phyloP scores from a whole-genome alignment of 805 yeast species.

The Helenozyma baotianmanensis region DNA sequence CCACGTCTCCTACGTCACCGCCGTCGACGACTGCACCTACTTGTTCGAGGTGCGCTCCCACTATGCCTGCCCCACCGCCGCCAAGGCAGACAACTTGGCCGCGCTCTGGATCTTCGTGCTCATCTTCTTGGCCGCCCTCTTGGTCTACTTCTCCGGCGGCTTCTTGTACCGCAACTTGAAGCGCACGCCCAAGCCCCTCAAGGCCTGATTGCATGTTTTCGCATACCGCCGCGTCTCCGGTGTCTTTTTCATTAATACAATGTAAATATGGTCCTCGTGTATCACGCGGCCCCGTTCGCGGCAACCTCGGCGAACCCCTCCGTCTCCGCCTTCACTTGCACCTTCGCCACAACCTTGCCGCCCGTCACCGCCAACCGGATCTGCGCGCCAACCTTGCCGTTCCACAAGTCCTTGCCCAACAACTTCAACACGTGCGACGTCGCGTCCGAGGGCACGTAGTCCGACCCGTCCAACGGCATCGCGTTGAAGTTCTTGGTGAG shows the following conservation, averaged over 20 bases:
- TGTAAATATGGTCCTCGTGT: too few species aligned
- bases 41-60: slow-evolving; percentile 80
- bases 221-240: too few species aligned
- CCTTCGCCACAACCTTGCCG: slow-evolving; percentile 57
- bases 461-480: slow-evolving; percentile 69
- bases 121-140: slow-evolving; percentile 42
- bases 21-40: slow-evolving; percentile 71
- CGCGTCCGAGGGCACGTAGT: slow-evolving; percentile 53
- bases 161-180: slow-evolving; percentile 22
- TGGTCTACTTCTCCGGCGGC: slow-evolving; percentile 37
- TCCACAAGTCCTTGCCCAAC: slow-evolving; percentile 70
- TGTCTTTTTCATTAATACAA: too few species aligned
- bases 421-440: slow-evolving; percentile 71
- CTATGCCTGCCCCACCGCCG: slow-evolving; percentile 76
- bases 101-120: slow-evolving; percentile 52
- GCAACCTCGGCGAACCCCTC: slow-evolving; percentile 19
- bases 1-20: slow-evolving; percentile 64
- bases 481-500: slow-evolving; percentile 46
- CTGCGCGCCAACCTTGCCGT: slow-evolving; percentile 50
- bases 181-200: slow-evolving; percentile 1
- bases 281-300: slow-evolving; percentile 9
- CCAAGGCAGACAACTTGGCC: slow-evolving; percentile 18
- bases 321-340: slow-evolving; percentile 48
- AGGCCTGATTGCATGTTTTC: too few species aligned
- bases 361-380: slow-evolving; percentile 49